phyloP scores from a whole-genome alignment of 768 basidiomycete species.

The Udeniomyces megalosporus region DNA sequence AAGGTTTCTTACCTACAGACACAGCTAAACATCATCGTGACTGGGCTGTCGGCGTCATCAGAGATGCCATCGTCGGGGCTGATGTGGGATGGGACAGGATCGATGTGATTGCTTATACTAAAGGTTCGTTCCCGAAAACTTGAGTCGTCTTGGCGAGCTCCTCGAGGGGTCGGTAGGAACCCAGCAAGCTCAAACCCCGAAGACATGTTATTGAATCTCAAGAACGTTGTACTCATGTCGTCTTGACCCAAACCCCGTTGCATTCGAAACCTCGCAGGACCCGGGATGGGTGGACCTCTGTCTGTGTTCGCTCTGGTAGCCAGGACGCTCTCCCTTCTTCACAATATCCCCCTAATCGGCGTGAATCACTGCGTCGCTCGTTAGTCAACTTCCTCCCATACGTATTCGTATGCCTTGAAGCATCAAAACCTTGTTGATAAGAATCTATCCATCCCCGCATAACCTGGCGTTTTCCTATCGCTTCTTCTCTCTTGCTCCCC shows the following conservation, averaged over 20 bases:
- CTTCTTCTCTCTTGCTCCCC: not conserved
- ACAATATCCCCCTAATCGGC: conserved; percentile 77
- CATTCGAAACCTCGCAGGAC: conserved; percentile 41
- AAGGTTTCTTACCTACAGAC: conserved; percentile 90
- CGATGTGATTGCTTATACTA: conserved; percentile 92
- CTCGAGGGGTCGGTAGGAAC: no score
- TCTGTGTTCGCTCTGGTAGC: conserved; percentile 91
- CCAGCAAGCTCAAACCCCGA: no score
- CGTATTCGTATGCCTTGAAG: no score
- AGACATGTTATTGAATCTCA: no score
- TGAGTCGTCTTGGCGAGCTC: not conserved
- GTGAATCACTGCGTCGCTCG: conserved; percentile 99
- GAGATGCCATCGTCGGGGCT: conserved; percentile 54
- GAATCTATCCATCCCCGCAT: not conserved
- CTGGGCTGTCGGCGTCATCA: conserved; percentile 72
- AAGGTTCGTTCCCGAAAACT: conserved; percentile 42
- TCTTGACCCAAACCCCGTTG: not conserved
- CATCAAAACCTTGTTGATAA: no score
- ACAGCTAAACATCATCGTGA: conserved; percentile 91
- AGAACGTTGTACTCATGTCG: not conserved
- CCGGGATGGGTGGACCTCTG: conserved; percentile 97
- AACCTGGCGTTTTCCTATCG: not conserved
- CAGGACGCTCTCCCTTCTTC: conserved; percentile 70
- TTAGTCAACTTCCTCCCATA: conserved; percentile 38
- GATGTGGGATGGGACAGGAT: conserved; percentile 55